These are phyloP conservation scores for Rossbeevera mucosa DNA, from an alignment of 768 basidiomycete species.

Conservation along the genomic window DNA sequence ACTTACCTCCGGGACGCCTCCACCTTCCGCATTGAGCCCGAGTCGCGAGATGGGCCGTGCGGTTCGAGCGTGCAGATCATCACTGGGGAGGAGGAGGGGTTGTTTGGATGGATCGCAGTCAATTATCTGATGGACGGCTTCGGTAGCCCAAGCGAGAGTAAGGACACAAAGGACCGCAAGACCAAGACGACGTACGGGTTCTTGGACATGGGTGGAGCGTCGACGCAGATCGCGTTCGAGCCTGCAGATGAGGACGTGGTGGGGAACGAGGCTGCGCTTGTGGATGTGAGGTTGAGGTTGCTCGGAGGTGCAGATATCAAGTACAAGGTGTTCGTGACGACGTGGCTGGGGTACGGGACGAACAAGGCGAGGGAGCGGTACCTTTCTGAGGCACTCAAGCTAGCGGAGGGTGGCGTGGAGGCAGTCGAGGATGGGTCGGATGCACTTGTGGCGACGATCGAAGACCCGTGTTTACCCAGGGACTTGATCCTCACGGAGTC, in stretches of 20 bases:
- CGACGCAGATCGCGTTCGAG: slow-evolving; percentile 98
- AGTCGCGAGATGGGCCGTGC: slow-evolving; percentile 72
- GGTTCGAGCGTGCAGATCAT: slow-evolving; percentile 92
- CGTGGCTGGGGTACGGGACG: slow-evolving; percentile 97
- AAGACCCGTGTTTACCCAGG: slow-evolving; percentile 89
- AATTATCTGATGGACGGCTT: slow-evolving; percentile 99
- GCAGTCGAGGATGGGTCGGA: slow-evolving; percentile 13
- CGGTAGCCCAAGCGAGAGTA: slow-evolving; percentile 33
- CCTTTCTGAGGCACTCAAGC: slow-evolving; percentile 59
- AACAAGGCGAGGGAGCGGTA: slow-evolving; percentile 96
- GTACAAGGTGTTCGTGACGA: slow-evolving; percentile 95
- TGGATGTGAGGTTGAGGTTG: slow-evolving; percentile 76
- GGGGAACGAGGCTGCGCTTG: slow-evolving; percentile 50
- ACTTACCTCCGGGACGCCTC: slow-evolving; percentile 70
- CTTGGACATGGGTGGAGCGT: slow-evolving; percentile 98
- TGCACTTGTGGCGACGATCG: slow-evolving; percentile 50
- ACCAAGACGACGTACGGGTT: slow-evolving; percentile 92
- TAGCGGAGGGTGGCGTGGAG: slow-evolving; percentile 42
- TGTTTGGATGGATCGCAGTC: slow-evolving; percentile 98
- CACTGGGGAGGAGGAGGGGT: slow-evolving; percentile 95
- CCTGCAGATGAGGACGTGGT: slow-evolving; percentile 58
- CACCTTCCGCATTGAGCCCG: slow-evolving; percentile 67
- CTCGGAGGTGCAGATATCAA: slow-evolving; percentile 81
- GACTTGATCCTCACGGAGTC: slow-evolving; percentile 59
- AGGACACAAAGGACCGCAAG: slow-evolving; percentile 36